Evolutionary conservation across 2,329 filamentous ascomycete species (phyloP).

Genomic region (Colletotrichum australisinense): DNA sequence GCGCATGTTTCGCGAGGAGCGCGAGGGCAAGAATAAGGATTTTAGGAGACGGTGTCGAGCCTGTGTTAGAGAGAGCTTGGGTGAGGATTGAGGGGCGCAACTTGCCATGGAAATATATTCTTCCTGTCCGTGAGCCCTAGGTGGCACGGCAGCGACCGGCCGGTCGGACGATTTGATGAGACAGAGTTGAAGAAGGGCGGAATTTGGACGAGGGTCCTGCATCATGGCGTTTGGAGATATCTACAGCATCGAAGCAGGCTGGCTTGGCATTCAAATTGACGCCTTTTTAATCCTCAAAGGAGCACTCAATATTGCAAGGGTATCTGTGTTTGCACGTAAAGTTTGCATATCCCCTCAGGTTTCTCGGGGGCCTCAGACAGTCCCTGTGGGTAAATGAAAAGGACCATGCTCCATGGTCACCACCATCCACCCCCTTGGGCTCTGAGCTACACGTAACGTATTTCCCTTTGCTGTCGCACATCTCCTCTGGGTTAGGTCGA

Average conservation of each 20-base stretch:
- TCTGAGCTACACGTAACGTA: not conserved
- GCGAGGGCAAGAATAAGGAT: constrained; percentile 69
- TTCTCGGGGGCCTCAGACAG: not conserved
- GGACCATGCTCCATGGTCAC: too few species aligned
- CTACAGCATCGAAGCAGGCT: constrained; percentile 8
- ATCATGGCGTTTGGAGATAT: constrained; percentile 16
- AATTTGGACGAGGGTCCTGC: not conserved
- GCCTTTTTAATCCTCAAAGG: not conserved
- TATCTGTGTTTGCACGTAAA: not conserved
- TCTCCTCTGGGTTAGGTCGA: too few species aligned
- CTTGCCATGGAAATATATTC: not conserved
- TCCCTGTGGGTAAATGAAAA: not conserved
- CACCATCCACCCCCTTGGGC: not conserved
- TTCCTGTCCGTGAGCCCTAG: not conserved
- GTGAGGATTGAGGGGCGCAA: constrained; percentile 66
- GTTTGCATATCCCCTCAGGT: not conserved
- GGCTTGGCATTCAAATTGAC: constrained; percentile 10
- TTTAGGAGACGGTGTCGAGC: constrained; percentile 83
- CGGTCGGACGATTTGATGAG: not conserved
- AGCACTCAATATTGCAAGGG: not conserved
- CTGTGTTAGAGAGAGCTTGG: constrained; percentile 84
- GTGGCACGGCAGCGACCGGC: not conserved
- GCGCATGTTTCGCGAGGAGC: constrained; percentile 85
- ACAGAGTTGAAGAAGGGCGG: not conserved
- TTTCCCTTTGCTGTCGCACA: too few species aligned